These are phyloP conservation scores for Leccinum longicurvipes DNA, from an alignment of 768 basidiomycete genomes.

Conservation along the genomic window DNA sequence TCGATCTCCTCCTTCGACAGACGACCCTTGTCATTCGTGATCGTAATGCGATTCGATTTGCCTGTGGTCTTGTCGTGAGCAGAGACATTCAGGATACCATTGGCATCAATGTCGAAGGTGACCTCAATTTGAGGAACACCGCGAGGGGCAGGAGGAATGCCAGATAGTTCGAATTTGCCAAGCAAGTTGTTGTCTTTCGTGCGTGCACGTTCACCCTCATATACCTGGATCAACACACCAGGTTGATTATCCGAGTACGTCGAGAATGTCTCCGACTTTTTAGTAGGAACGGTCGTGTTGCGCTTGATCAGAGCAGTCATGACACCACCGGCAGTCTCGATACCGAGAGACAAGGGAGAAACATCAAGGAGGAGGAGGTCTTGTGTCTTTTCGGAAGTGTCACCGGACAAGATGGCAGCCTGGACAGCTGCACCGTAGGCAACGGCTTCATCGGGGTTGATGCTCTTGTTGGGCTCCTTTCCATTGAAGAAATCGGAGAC, in stretches of 20 bases:
- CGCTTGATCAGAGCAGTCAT: constrained; percentile 99
- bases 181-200: constrained; percentile 99
- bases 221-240: constrained; percentile 97
- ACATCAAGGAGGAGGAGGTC: constrained; percentile 96
- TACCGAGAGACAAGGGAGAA: constrained; percentile 85
- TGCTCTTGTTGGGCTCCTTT: constrained; percentile 98
- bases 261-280: constrained; percentile 98
- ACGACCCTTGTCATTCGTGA: constrained; percentile 96
- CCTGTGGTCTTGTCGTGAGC: constrained; percentile 96
- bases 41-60: constrained; percentile 91
- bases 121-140: constrained; percentile 98
- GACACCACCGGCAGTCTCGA: constrained; percentile 98
- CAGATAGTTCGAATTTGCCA: constrained; percentile 96
- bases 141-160: constrained; percentile 95
- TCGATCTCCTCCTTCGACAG: constrained; percentile 97
- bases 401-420: constrained; percentile 95
- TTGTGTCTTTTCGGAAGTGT: constrained; percentile 97
- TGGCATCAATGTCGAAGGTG: constrained; percentile 97
- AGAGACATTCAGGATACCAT: constrained; percentile 94
- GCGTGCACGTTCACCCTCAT: constrained; percentile 96
- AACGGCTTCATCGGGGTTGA: constrained; percentile 99
- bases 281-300: constrained; percentile 97
- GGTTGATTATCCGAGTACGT: constrained; percentile 99
- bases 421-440: constrained; percentile 99
- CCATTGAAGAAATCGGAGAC: constrained; percentile 99